Evolutionary conservation across 768 basidiomycete species (phyloP), one percentile per base, ranked within the genome.

Genomic region (Boletus patriciae): DNA sequence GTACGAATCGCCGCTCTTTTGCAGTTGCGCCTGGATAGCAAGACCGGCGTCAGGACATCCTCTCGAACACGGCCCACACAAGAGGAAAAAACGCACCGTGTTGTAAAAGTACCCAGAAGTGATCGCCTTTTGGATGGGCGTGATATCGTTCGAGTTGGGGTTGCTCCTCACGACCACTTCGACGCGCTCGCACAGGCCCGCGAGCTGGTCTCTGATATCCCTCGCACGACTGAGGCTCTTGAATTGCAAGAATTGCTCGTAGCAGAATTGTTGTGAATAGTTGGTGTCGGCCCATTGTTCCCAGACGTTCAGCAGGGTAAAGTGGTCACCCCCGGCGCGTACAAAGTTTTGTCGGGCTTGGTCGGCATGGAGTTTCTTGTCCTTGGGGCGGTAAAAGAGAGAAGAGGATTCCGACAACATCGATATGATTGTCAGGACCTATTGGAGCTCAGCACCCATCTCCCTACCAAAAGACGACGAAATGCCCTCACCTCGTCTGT

Each of bases 251-350:
- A 92, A 98, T 62, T 95, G 92, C 68, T 96, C 94, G 70, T 95
- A 97, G 66, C 93, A 95, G 75, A 93, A 97, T 65, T 95, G 92
- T 69, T 98, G 93, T 21, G 93, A 95, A 69, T 94, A 98, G 66
- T 94, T 94, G 23, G 95, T 92, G 60, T 99, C 97, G 19, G 91
- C 91, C 97, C 97, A 99, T 68, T 98, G 95, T 70, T 98, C 95
- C 90, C 94, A 98, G 13, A 98, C 93, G 70, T 98, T 98, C 27
- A 99, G 80, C 23, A 99, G 74, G 7, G 96, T 98, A 70, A 98
- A 99, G 75, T 98, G 97, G 66, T 99, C 97, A 23, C 97, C 97
- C 29, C 97, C 96, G 0, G 91, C 79, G 47, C 93, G 92, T 55
- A 95, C 87, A 69, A 99, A 99, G 70, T 98, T 98, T 72, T 96